A percentile compares a stretch with the other conserved stretches of the same genome.
These are phyloP conservation scores for Linum trigynum DNA, from an alignment of 345 rosid genomes.

Conservation along the genomic window DNA sequence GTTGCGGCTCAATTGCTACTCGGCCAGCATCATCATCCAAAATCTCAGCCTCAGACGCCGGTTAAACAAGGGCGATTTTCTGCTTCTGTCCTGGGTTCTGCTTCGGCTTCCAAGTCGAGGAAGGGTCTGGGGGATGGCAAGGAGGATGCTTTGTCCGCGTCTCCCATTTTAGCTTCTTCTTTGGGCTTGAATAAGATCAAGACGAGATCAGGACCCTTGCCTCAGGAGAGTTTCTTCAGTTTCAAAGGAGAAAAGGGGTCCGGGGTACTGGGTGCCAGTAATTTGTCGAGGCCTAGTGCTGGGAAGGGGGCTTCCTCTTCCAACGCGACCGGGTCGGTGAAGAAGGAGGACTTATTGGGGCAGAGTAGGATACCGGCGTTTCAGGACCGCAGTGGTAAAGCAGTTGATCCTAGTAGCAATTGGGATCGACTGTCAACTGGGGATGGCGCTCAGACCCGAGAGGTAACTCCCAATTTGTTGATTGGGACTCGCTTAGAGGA, in stretches of 20 bases:
- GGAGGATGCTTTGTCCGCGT: slow-evolving; percentile 47
- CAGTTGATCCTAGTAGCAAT: slow-evolving; percentile 31
- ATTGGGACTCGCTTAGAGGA: slow-evolving; percentile 45
- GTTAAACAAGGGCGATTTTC: slow-evolving; percentile 15
- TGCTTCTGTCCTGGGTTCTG: slow-evolving; percentile 9
- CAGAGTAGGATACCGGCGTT: slow-evolving; percentile 33
- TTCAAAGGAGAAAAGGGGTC: slow-evolving; percentile 52
- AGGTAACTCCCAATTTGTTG: slow-evolving; percentile 50
- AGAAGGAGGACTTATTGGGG: slow-evolving; percentile 44
- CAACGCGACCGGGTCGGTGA: slow-evolving; percentile 25
- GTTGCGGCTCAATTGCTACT: neutral
- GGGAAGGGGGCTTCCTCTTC: slow-evolving; percentile 33
- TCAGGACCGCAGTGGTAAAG: slow-evolving; percentile 23
- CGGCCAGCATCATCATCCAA: neutral
- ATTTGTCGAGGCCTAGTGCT: slow-evolving; percentile 52
- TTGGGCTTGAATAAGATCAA: slow-evolving; percentile 84
- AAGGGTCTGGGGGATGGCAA: slow-evolving; percentile 24
- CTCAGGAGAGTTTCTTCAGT: slow-evolving; percentile 67
- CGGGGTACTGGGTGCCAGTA: slow-evolving; percentile 52
- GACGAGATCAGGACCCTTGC: slow-evolving; percentile 95
- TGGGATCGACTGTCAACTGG: slow-evolving; percentile 39
- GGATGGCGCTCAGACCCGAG: slow-evolving; percentile 37
- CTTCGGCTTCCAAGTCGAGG: slow-evolving; percentile 26
- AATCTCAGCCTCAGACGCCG: slow-evolving; percentile 4
- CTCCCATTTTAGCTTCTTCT: slow-evolving; percentile 88